A percentile compares a stretch with the other conserved stretches of the same genome.
phyloP scores from a whole-genome alignment of 768 basidiomycete genomes.

The Lactarius vividus region DNA sequence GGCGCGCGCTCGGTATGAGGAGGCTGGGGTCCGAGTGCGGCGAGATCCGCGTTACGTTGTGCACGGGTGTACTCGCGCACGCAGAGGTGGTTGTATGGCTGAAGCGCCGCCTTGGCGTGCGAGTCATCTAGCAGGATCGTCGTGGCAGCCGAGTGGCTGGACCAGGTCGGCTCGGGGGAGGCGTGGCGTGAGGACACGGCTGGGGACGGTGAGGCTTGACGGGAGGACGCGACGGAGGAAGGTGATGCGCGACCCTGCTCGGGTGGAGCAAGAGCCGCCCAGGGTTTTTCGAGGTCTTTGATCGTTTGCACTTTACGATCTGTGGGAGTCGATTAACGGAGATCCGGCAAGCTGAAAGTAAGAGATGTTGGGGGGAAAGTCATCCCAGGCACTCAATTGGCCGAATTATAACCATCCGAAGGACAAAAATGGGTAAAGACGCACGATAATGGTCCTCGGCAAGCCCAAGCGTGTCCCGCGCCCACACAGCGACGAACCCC shows the following conservation, averaged over 20 bases:
- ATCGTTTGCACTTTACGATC: conserved; percentile 50
- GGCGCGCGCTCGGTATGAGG: conserved; percentile 4
- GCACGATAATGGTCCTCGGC: conserved; percentile 58
- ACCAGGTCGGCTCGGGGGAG: neutral
- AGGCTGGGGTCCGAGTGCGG: conserved; percentile 25
- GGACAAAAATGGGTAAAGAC: conserved; percentile 36
- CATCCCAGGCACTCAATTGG: neutral
- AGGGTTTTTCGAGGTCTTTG: conserved; percentile 74
- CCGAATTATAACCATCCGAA: neutral
- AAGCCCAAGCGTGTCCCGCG: conserved; percentile 75
- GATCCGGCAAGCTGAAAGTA: conserved; percentile 3
- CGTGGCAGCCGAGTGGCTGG: conserved; percentile 43
- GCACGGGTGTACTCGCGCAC: conserved; percentile 61
- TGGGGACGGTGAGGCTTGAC: neutral
- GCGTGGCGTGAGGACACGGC: neutral
- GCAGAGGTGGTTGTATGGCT: conserved; percentile 82
- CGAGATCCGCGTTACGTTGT: conserved; percentile 42
- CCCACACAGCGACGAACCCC: conserved; percentile 67
- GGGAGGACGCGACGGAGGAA: neutral
- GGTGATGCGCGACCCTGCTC: neutral
- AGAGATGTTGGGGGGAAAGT: neutral
- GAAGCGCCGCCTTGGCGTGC: conserved; percentile 54
- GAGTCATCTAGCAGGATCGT: conserved; percentile 56
- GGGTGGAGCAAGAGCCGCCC: conserved; percentile 43
- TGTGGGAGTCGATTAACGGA: conserved; percentile 11